A percentile compares a stretch with the other conserved stretches of the same genome.
Evolutionary conservation across 495 filamentous ascomycete species (phyloP).

Genomic region (Aspergillus nidulans): DNA sequence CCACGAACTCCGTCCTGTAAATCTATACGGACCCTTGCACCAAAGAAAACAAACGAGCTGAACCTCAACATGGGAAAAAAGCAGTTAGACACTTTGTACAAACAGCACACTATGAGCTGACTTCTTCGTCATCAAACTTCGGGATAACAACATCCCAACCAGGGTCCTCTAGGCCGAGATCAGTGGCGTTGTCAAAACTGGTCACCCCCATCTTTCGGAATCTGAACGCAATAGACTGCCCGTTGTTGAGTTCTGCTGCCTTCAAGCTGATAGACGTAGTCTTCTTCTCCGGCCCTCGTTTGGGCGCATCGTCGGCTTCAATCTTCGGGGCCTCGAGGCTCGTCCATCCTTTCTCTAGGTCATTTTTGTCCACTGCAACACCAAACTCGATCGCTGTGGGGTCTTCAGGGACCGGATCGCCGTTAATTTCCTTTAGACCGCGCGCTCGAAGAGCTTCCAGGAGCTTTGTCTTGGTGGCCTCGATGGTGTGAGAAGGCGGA

Average conservation of each 20-base stretch:
- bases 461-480: conserved; percentile 58
- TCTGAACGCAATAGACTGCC: conserved; percentile 65
- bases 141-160: conserved; percentile 65
- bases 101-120: conserved; percentile 9
- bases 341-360: conserved; percentile 56
- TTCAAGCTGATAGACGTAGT: conserved; percentile 40
- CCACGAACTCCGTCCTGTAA: background rate
- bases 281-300: conserved; percentile 36
- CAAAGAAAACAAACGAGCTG: background rate
- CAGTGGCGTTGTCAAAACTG: conserved; percentile 14
- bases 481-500: conserved; percentile 55
- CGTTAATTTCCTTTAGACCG: conserved; percentile 39
- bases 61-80: background rate
- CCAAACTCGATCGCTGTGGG: conserved; percentile 51
- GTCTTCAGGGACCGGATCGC: conserved; percentile 43
- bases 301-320: conserved; percentile 37
- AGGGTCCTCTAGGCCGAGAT: conserved; percentile 46
- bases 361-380: conserved; percentile 49
- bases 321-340: conserved; percentile 36
- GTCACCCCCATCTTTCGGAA: conserved; percentile 37
- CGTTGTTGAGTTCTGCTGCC: conserved; percentile 52
- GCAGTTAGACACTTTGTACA: background rate
- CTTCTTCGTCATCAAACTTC: conserved; percentile 53
- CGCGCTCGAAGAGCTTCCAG: conserved; percentile 49
- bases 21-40: conserved; percentile 8